phyloP scores from a whole-genome alignment of 305 asterid species.

The Andrographis paniculata region DNA sequence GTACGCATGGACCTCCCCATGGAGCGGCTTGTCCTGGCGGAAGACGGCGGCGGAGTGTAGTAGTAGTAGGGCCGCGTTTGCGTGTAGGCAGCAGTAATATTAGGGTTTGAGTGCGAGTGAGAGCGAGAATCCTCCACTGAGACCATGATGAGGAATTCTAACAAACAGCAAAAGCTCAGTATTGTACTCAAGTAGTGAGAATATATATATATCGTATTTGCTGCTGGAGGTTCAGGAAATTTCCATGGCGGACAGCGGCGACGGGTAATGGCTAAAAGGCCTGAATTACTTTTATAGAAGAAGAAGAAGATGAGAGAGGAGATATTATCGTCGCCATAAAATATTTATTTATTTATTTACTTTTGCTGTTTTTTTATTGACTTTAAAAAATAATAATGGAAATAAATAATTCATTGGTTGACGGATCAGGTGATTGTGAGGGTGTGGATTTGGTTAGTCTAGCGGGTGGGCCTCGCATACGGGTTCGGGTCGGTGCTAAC shows the following conservation, averaged over 20 bases:
- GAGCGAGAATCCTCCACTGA: conserved; percentile 49
- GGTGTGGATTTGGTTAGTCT: conserved; percentile 27
- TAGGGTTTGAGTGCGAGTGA: conserved; percentile 41
- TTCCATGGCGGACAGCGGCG: conserved; percentile 25
- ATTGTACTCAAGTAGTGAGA: background rate
- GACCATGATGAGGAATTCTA: conserved; percentile 30
- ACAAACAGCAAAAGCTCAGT: background rate
- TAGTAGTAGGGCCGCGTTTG: conserved; percentile 42
- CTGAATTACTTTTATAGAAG: too few species aligned
- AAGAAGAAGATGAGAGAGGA: too few species aligned
- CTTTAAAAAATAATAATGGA: too few species aligned
- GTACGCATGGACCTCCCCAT: conserved; percentile 76
- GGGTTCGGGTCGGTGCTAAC: conserved; percentile 20
- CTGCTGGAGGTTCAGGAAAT: conserved; percentile 12
- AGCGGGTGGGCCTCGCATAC: conserved; percentile 24
- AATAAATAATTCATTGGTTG: too few species aligned
- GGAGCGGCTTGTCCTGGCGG: conserved; percentile 43
- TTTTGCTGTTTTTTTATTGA: too few species aligned
- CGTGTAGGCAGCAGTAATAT: conserved; percentile 25
- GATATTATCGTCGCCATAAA: too few species aligned
- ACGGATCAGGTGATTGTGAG: too few species aligned
- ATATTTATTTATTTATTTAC: too few species aligned
- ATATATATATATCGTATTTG: background rate
- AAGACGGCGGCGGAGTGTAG: conserved; percentile 57
- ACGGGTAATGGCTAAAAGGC: conserved; percentile 5